A percentile compares a stretch with the other conserved stretches of the same genome.
These are phyloP conservation scores for Coniochaeta prunicola DNA, from an alignment of 2,329 filamentous ascomycete species.

Conservation along the genomic window DNA sequence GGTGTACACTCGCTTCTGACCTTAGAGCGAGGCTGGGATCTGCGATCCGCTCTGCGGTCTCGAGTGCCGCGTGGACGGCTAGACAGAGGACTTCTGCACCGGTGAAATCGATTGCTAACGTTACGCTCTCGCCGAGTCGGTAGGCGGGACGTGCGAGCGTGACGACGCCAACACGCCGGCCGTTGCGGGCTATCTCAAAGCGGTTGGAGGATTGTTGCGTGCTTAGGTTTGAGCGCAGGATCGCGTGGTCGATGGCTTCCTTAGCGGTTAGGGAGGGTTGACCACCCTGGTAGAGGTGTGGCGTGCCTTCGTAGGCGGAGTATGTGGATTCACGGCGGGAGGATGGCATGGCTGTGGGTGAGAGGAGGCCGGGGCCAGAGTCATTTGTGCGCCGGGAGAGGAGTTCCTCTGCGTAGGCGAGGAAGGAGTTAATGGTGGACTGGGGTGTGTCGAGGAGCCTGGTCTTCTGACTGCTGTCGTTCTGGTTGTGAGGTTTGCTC, in stretches of 20 bases:
- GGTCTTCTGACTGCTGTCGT: conserved; percentile 12
- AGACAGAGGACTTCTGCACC: conserved; percentile 75
- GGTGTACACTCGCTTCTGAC: conserved; percentile 76
- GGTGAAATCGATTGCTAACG: conserved; percentile 76
- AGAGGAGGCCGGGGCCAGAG: conserved; percentile 55
- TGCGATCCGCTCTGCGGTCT: conserved; percentile 81
- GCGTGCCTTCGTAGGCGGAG: conserved; percentile 13
- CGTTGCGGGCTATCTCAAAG: conserved; percentile 90
- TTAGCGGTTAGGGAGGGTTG: conserved; percentile 54
- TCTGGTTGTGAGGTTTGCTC: conserved; percentile 23
- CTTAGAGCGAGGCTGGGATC: conserved; percentile 74
- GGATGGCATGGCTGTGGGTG: conserved; percentile 55
- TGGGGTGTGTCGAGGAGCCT: conserved; percentile 19
- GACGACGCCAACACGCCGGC: conserved; percentile 84
- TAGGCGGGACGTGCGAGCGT: conserved; percentile 85
- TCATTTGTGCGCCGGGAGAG: conserved; percentile 51
- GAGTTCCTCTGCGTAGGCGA: conserved; percentile 71
- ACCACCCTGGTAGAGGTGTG: neutral
- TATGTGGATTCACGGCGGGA: conserved; percentile 44
- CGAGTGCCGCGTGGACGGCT: conserved; percentile 74
- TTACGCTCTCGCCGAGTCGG: conserved; percentile 80
- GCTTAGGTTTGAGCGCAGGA: conserved; percentile 71
- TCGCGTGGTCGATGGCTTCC: conserved; percentile 86
- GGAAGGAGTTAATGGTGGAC: conserved; percentile 56
- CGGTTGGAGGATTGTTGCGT: conserved; percentile 80